These are phyloP conservation scores for Neofusicoccum laricinum DNA, from an alignment of 2,329 filamentous ascomycete species.

Conservation along the genomic window DNA sequence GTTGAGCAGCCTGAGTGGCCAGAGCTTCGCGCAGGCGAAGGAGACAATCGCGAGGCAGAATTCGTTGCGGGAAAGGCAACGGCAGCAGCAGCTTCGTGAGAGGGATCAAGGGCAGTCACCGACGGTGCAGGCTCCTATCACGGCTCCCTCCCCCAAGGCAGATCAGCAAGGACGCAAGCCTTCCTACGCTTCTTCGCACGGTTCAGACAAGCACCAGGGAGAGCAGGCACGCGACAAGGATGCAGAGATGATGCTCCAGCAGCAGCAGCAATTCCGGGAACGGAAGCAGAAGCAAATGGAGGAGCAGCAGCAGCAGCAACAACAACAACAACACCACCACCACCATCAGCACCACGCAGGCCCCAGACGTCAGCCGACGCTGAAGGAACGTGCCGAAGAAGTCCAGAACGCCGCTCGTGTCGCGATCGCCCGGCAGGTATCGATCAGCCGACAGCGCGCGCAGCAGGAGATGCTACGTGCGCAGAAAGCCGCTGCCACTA, in stretches of 20 bases:
- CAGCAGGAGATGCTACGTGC: constrained; percentile 13
- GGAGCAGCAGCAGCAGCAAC: not conserved
- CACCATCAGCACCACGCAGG: not conserved
- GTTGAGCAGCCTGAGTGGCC: constrained; percentile 6
- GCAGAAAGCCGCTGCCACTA: not conserved
- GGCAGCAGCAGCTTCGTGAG: not conserved
- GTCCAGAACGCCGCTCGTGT: constrained; percentile 13
- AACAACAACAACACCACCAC: not conserved
- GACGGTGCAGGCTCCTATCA: not conserved
- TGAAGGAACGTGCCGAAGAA: constrained; percentile 16
- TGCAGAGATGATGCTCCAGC: constrained; percentile 7
- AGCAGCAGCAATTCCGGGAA: constrained; percentile 10
- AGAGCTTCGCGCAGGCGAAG: constrained; percentile 11
- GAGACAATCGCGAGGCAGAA: constrained; percentile 8
- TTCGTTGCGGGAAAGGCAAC: not conserved
- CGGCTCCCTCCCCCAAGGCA: not conserved
- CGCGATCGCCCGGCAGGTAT: constrained; percentile 16
- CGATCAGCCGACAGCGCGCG: constrained; percentile 14
- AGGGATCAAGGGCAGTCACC: not conserved
- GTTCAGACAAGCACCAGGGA: not conserved
- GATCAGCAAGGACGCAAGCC: constrained; percentile 1
- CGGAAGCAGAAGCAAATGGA: constrained; percentile 5
- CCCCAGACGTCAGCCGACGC: constrained; percentile 7
- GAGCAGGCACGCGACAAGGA: constrained; percentile 1
- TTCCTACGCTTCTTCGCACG: not conserved